Conservation (phyloP, 1,284 basidiomycete genomes). For the Fomitopsis pinicola region DNA sequence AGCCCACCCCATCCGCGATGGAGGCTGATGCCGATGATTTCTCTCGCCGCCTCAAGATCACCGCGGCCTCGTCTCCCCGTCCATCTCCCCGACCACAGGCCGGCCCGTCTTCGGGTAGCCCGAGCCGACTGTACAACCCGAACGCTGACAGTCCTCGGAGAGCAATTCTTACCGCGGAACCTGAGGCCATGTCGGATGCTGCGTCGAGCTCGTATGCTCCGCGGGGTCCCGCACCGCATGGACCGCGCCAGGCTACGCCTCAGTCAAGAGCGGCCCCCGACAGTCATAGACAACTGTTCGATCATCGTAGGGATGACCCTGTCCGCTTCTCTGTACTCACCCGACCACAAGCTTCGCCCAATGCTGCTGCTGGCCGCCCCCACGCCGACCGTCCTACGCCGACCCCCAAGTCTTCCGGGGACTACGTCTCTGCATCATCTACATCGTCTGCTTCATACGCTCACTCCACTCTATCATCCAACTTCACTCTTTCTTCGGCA, state of each 20-base stretch:
- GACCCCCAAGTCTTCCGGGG: constrained; percentile 57
- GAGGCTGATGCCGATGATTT: constrained; percentile 62
- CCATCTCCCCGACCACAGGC: constrained; percentile 16
- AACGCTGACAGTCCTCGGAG: constrained; percentile 62
- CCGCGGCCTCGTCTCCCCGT: constrained; percentile 37
- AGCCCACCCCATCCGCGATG: constrained; percentile 32
- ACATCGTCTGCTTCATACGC: constrained; percentile 65
- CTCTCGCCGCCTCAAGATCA: constrained; percentile 63
- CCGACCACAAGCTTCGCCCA: constrained; percentile 33
- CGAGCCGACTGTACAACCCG: constrained; percentile 65
- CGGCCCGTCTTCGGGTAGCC: constrained; percentile 30
- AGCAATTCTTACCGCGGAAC: constrained; percentile 51
- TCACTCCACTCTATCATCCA: constrained; percentile 64
- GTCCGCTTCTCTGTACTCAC: constrained; percentile 68
- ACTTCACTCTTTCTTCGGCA: constrained; percentile 69
- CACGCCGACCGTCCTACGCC: constrained; percentile 36
- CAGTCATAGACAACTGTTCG: constrained; percentile 65
- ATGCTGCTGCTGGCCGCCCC: constrained; percentile 9
- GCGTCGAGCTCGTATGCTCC: constrained; percentile 49
- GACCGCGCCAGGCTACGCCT: constrained; percentile 25
- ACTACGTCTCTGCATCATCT: constrained; percentile 72
- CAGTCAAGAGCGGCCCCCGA: constrained; percentile 31
- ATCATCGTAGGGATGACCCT: constrained; percentile 82
- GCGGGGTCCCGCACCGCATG: constrained; percentile 26
- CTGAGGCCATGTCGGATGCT: constrained; percentile 55